A percentile compares a stretch with the other conserved stretches of the same genome.
These are phyloP conservation scores for Pancytospora philotis DNA, from an alignment of 371 early-diverging fungal species.

Conservation along the genomic window DNA sequence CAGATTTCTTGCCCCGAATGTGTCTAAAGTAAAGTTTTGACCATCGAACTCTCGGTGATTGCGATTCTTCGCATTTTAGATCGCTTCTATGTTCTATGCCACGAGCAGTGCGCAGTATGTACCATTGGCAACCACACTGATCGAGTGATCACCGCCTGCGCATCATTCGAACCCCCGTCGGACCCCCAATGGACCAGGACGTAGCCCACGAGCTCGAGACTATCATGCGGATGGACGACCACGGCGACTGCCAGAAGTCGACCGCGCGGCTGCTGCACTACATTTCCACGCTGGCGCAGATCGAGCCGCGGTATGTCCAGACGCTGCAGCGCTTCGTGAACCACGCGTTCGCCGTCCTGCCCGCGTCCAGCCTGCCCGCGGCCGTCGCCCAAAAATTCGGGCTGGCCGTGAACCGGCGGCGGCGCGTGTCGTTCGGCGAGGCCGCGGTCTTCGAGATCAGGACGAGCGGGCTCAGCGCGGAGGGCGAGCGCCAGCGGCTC, in stretches of 20 bases:
- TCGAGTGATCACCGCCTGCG: too few species aligned
- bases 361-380: neutral
- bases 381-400: constrained; percentile 2
- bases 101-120: too few species aligned
- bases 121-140: too few species aligned
- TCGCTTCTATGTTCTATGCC: too few species aligned
- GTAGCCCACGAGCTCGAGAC: neutral
- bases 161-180: too few species aligned
- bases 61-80: too few species aligned
- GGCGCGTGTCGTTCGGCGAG: neutral
- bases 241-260: neutral
- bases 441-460: neutral
- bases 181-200: neutral
- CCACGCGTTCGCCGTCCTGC: neutral
- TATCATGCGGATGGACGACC: neutral
- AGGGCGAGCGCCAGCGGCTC: constrained; percentile 1
- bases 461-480: neutral
- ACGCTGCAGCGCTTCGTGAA: neutral
- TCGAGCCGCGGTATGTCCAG: neutral
- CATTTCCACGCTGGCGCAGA: neutral
- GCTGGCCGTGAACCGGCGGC: neutral
- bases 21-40: too few species aligned
- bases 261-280: neutral
- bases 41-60: too few species aligned
- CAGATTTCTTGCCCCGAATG: too few species aligned